Base-by-base conservation (phyloP, 1,139 yeast species). In the Geotrichum klebahnii region DNA sequence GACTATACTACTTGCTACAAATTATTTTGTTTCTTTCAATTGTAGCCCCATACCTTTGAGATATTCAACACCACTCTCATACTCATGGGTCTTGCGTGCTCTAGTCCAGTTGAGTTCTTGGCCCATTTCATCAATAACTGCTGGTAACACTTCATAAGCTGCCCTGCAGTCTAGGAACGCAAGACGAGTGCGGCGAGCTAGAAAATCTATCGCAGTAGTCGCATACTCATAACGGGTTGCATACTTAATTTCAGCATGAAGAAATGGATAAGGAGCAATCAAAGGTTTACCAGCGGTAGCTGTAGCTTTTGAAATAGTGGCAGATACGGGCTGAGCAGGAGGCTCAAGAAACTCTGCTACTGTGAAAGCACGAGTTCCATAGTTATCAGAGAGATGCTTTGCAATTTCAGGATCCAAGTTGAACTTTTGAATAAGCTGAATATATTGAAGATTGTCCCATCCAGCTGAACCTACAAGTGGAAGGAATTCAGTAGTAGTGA, bases 151-250 rank as follows among this genome's bases (percentile, higher is more conserved):
- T 53, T 72, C 76, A 57, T 82, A 72, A 24, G 97, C 96, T 59
- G 86, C 92, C 67, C 81, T 81, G 41, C 95, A 88, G 70, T 90
- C 90, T 66, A 90, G 75, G 74, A 89, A 90, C 1, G 96, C 96
- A 66, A 88, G 80, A 70, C 97, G 82, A 49, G 95, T 84, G 75
- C 97, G 83, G 74, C 97, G 84, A 51, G 95, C 89, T 58, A 90
- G 76, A 76, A 90, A 89, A 68, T 90, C 97, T 53, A 84, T 72
- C 46, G 96, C 95, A 9, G 92, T 85, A 70, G 95, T 78, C 44
- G 88, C 81, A 66, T 88, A 88, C 73, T 90, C 97, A 70, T 87
- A 79, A 57, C 80, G 73, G 61, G 89, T 76, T 8, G 90, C 82
- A 71, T 89, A 90, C 62, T 81, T 77, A 69, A 90, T 78, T 72